A percentile compares a stretch with the other conserved stretches of the same genome.
Conservation (phyloP, 164 flowering plant genomes). For the Stephania yunnanensis region DNA sequence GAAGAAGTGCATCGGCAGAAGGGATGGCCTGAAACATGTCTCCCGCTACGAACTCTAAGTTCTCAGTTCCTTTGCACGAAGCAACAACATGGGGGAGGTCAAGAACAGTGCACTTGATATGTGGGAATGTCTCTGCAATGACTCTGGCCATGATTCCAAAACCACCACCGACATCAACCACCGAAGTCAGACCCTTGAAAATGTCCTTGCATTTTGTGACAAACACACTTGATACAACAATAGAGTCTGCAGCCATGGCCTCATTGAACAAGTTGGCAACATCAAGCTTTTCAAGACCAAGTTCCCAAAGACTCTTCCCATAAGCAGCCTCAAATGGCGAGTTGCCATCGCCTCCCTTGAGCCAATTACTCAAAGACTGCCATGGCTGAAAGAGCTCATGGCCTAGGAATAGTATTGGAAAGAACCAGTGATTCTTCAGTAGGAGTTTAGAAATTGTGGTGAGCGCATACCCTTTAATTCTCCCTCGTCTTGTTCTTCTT, state of each 20-base stretch:
- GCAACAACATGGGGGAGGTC: slow-evolving; percentile 29
- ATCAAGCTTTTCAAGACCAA: not conserved
- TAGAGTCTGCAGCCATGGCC: slow-evolving; percentile 26
- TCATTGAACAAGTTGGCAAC: slow-evolving; percentile 16
- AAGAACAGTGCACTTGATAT: slow-evolving; percentile 25
- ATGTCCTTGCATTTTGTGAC: slow-evolving; percentile 7
- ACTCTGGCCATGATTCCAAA: slow-evolving; percentile 9
- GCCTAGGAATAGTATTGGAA: slow-evolving; percentile 12
- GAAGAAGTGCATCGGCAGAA: slow-evolving; percentile 19
- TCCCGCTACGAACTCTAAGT: slow-evolving; percentile 20
- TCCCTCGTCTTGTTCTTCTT: not conserved
- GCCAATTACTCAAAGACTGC: not conserved
- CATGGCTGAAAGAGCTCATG: slow-evolving; percentile 20
- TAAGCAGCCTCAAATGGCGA: slow-evolving; percentile 21
- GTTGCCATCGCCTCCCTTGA: not conserved
- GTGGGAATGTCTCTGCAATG: slow-evolving; percentile 24
- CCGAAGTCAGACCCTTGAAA: slow-evolving; percentile 25
- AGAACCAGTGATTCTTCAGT: slow-evolving; percentile 18
- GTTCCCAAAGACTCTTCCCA: slow-evolving; percentile 23
- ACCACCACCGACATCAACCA: slow-evolving; percentile 28
- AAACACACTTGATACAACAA: slow-evolving; percentile 9
- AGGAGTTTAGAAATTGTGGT: slow-evolving; percentile 27
- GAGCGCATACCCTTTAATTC: slow-evolving; percentile 17
- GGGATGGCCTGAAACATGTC: slow-evolving; percentile 30
- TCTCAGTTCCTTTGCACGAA: slow-evolving; percentile 6